Evolutionary conservation across 371 early-diverging fungal species (phyloP).

Genomic region (Circinella minor): DNA sequence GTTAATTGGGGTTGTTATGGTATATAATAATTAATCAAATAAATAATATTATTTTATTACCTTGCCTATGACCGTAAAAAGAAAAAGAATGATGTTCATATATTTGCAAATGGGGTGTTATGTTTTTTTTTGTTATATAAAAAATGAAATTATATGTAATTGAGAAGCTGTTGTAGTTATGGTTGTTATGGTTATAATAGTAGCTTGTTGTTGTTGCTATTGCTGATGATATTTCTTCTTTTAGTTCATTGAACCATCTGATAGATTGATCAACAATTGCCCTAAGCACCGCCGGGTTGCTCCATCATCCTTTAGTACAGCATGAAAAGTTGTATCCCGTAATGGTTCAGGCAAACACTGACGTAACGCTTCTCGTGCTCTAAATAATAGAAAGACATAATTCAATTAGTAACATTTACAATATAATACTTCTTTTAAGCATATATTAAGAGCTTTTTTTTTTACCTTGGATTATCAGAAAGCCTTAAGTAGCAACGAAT

Average conservation of each 20-base stretch:
- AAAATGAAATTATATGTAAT: not conserved
- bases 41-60: too few relatives aligned
- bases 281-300: slow-evolving; percentile 78
- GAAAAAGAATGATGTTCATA: slow-evolving; percentile 1
- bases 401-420: too few relatives aligned
- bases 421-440: not conserved
- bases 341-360: slow-evolving; percentile 89
- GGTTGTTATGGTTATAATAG: too few relatives aligned
- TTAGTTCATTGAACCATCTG: slow-evolving; percentile 43
- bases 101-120: not conserved
- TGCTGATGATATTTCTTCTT: not conserved
- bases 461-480: slow-evolving; percentile 88
- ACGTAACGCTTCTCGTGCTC: slow-evolving; percentile 86
- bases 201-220: too few relatives aligned
- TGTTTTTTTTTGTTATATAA: too few relatives aligned
- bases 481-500: slow-evolving; percentile 95
- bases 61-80: too few relatives aligned
- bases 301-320: slow-evolving; percentile 81
- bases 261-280: slow-evolving; percentile 69
- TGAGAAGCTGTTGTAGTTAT: not conserved
- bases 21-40: too few relatives aligned
- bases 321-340: slow-evolving; percentile 79
- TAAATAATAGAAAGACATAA: slow-evolving; percentile 16
- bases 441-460: not conserved
- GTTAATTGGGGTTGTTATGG: too few relatives aligned